phyloP scores from a whole-genome alignment of 495 filamentous ascomycete genomes.

The Podospora bellae-mahoneyi region DNA sequence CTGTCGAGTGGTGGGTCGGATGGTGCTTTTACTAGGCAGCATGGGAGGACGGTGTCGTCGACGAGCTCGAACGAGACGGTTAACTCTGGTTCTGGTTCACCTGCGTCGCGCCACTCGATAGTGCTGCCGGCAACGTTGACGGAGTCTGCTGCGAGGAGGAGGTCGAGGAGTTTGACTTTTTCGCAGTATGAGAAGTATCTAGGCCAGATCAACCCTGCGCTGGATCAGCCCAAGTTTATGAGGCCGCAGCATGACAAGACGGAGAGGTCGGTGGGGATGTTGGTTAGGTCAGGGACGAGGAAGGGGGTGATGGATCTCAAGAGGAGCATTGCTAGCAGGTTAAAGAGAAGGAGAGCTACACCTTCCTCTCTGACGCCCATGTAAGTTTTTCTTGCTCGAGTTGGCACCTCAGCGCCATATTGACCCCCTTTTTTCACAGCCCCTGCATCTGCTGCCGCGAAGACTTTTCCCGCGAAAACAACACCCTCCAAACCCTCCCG shows the following conservation, averaged over 20 bases:
- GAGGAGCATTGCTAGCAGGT: slow-evolving; percentile 37
- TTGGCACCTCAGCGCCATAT: no score
- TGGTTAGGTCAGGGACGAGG: slow-evolving; percentile 37
- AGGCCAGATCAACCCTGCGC: slow-evolving; percentile 38
- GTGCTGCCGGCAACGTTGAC: slow-evolving; percentile 24
- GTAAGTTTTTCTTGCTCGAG: slow-evolving; percentile 26
- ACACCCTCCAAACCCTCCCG: slow-evolving; percentile 41
- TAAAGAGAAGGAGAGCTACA: slow-evolving; percentile 33
- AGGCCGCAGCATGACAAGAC: slow-evolving; percentile 21
- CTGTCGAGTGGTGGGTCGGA: slow-evolving; percentile 31
- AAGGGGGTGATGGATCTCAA: slow-evolving; percentile 43
- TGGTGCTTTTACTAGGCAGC: slow-evolving; percentile 27
- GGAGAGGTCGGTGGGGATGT: slow-evolving; percentile 27
- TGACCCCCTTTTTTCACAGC: slow-evolving; percentile 26
- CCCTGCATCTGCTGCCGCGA: slow-evolving; percentile 53
- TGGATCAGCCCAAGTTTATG: slow-evolving; percentile 38
- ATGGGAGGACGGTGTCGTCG: slow-evolving; percentile 26
- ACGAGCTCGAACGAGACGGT: slow-evolving; percentile 22
- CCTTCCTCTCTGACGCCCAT: slow-evolving; percentile 32
- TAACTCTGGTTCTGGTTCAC: slow-evolving; percentile 14
- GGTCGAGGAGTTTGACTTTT: slow-evolving; percentile 46
- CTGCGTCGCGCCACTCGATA: slow-evolving; percentile 21
- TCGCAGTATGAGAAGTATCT: slow-evolving; percentile 53
- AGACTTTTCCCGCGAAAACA: slow-evolving; percentile 39
- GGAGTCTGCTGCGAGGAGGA: slow-evolving; percentile 30